Evolutionary conservation across 2,329 filamentous ascomycete species (phyloP).

Genomic region (Cytospora schulzeri): DNA sequence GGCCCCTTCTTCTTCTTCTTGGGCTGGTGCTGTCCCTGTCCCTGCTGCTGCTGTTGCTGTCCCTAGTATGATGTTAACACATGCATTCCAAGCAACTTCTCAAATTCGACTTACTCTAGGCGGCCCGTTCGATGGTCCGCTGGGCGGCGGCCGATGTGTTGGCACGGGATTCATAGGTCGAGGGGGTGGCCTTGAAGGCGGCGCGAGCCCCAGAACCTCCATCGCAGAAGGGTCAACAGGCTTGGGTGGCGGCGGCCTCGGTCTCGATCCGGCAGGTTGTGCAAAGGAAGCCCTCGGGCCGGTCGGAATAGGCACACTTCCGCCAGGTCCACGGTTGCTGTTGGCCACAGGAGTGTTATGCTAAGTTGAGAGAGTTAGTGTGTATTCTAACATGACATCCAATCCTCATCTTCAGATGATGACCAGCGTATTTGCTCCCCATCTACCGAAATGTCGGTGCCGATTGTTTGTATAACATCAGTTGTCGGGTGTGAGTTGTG

Average conservation of each 20-base stretch:
- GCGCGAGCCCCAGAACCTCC: slow-evolving; percentile 52
- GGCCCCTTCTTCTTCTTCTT: slow-evolving; percentile 41
- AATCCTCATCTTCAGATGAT: neutral
- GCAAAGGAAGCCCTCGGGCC: slow-evolving; percentile 28
- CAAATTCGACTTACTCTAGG: slow-evolving; percentile 10
- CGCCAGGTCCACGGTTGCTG: slow-evolving; percentile 1
- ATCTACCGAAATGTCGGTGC: neutral
- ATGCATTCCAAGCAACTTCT: neutral
- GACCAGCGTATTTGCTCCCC: neutral
- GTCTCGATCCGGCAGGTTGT: slow-evolving; percentile 11
- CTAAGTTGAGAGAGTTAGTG: slow-evolving; percentile 9
- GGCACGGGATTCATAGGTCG: slow-evolving; percentile 20
- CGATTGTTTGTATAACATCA: neutral
- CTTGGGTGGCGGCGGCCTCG: slow-evolving; percentile 31
- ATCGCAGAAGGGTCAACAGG: slow-evolving; percentile 53
- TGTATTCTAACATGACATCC: neutral
- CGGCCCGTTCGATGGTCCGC: slow-evolving; percentile 7
- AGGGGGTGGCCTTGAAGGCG: slow-evolving; percentile 47
- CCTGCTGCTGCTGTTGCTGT: neutral
- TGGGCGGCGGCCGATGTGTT: slow-evolving; percentile 17
- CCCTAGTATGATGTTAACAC: neutral
- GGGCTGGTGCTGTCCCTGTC: slow-evolving; percentile 10
- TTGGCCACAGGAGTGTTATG: slow-evolving; percentile 2
- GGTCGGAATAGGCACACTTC: neutral
- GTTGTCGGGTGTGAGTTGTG: slow-evolving; percentile 1